Evolutionary conservation across 768 basidiomycete genomes (phyloP).

Genomic region (Tulasnella sp.): DNA sequence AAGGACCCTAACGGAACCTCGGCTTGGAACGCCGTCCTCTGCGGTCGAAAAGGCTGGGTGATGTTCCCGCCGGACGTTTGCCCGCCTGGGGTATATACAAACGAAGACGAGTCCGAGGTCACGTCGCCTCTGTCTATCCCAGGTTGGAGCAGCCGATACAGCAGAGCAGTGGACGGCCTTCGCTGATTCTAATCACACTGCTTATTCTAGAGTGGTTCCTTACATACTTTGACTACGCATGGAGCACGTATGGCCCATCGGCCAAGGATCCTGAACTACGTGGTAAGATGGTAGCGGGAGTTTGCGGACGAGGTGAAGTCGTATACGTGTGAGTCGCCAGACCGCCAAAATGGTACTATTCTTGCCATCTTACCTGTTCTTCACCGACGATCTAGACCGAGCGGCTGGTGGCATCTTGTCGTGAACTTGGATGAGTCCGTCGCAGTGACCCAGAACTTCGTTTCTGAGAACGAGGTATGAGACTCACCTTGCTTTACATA

Average conservation of each 20-base stretch:
- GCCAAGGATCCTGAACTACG: constrained; percentile 30
- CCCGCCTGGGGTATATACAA: constrained; percentile 34
- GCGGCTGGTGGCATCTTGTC: constrained; percentile 36
- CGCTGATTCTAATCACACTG: neutral
- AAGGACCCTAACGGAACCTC: constrained; percentile 29
- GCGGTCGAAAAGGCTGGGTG: constrained; percentile 27
- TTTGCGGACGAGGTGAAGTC: constrained; percentile 33
- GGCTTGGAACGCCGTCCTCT: constrained; percentile 24
- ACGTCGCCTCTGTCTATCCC: constrained; percentile 28
- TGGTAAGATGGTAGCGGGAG: constrained; percentile 33
- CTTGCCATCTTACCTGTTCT: neutral
- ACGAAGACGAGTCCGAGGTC: constrained; percentile 30
- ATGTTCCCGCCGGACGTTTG: constrained; percentile 32
- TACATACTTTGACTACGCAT: constrained; percentile 31
- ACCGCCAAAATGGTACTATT: neutral
- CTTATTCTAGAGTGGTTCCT: constrained; percentile 32
- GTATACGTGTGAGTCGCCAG: constrained; percentile 30
- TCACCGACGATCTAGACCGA: constrained; percentile 26
- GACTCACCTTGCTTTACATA: too few relatives aligned
- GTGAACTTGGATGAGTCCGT: constrained; percentile 33
- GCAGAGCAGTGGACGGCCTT: neutral
- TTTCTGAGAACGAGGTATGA: constrained; percentile 29
- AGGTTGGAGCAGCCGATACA: neutral
- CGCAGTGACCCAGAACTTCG: constrained; percentile 36
- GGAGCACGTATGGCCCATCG: constrained; percentile 29